Evolutionary conservation across 228 moss, liverwort and hornwort genomes (phyloP).

Genomic region (Sphagnum magellanicum): DNA sequence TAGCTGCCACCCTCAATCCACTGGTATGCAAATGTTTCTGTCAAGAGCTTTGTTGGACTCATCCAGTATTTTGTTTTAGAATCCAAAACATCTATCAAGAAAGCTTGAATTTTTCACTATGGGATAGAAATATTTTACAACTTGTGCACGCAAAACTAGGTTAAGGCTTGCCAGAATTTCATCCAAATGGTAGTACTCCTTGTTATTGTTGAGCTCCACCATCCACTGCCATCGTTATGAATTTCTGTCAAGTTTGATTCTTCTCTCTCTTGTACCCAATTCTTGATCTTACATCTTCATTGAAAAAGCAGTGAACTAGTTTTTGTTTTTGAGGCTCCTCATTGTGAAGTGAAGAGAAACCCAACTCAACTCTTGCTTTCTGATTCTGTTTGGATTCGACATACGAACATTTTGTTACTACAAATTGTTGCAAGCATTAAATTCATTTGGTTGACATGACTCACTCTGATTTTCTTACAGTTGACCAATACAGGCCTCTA

Average conservation of each 20-base stretch:
- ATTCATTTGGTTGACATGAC: neutral
- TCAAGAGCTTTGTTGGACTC: neutral
- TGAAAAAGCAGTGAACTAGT: neutral
- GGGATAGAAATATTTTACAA: neutral
- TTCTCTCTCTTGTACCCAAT: neutral
- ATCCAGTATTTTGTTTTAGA: no score
- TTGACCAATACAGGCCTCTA: conserved; percentile 85
- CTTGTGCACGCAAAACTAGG: conserved; percentile 6
- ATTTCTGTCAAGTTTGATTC: neutral
- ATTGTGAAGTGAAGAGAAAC: neutral
- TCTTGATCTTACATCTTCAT: neutral
- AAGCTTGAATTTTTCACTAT: no score
- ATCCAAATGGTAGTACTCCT: conserved; percentile 66
- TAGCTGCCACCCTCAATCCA: conserved; percentile 28
- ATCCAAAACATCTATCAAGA: no score
- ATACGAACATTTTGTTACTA: neutral
- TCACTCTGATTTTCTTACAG: conserved; percentile 81
- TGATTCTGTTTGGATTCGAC: neutral
- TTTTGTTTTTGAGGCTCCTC: neutral
- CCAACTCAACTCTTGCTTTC: neutral
- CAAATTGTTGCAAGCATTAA: neutral
- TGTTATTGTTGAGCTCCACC: conserved; percentile 71
- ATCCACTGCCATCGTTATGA: conserved; percentile 54
- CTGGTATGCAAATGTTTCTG: neutral
- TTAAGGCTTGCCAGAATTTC: conserved; percentile 64